Conservation (phyloP, 306 rosid genomes). For the Lathyrus aphaca region DNA sequence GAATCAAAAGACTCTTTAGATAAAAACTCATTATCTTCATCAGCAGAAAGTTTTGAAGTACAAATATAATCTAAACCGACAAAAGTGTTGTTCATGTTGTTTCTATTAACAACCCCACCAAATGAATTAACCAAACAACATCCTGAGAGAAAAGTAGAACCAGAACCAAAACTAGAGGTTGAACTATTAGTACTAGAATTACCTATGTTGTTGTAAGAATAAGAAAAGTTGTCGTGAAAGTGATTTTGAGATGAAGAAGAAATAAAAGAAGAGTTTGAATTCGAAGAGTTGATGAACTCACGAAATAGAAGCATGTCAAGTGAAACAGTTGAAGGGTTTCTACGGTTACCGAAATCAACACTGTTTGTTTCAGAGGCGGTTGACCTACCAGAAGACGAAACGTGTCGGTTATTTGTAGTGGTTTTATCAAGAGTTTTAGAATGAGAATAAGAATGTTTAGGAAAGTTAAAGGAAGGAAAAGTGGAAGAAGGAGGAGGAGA, state of each 20-base stretch:
- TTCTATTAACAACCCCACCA: neutral
- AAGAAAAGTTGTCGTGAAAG: conserved; percentile 31
- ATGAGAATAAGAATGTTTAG: conserved; percentile 24
- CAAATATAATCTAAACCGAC: neutral
- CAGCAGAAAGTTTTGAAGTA: neutral
- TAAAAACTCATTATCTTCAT: conserved; percentile 48
- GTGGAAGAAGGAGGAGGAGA: conserved; percentile 42
- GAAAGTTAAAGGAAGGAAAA: conserved; percentile 45
- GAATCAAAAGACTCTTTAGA: conserved; percentile 60
- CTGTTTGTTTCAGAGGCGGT: neutral
- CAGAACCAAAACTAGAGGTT: neutral
- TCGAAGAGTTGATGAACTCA: conserved; percentile 47
- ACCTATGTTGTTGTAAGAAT: conserved; percentile 18
- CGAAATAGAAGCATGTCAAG: conserved; percentile 62
- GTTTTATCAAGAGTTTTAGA: neutral
- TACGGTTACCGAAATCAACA: neutral
- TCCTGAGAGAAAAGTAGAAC: conserved; percentile 3
- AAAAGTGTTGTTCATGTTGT: neutral
- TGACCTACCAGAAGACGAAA: neutral
- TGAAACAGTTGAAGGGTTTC: conserved; percentile 34
- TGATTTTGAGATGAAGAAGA: conserved; percentile 25
- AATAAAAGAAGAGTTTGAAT: conserved; percentile 30
- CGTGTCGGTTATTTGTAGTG: conserved; percentile 31
- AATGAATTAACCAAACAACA: conserved; percentile 32
- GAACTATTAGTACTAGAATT: neutral